Evolutionary conservation across 164 flowering plant genomes (phyloP), one percentile per base, ranked within the genome.

Genomic region (Tinospora cordifolia): DNA sequence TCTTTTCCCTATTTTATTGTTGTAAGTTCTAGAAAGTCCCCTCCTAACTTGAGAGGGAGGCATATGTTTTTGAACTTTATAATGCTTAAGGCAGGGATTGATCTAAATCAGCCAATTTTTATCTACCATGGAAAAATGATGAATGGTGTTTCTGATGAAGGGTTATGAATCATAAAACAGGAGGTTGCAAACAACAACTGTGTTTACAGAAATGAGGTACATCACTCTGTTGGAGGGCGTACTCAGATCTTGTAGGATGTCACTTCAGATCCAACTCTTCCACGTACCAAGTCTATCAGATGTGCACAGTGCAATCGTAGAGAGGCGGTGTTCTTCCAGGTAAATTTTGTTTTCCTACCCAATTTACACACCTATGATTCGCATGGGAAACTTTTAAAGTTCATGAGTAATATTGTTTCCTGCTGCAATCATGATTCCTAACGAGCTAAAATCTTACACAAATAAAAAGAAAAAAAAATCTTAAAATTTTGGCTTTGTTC

Each of bases 301-400:
- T 91, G 96, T 72, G 68, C 92, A 59, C 75, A 69, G 44, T 90
- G 98, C 81, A 78, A 84, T 58, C 97, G 90, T 76, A 91, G 91
- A 65, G 96, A 93, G 79, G 98, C 97, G 72, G 96, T 91, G 67
- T 93, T 91, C 81, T 93, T 91, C 83, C 97, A 91, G 98, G 98
- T 93, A 11, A 74, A 15, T 36, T 70, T 30, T 4, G 4, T 2
- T 30, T 30, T 30, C 4, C 36, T 1, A 30, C 3, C 36, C 36
- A 30, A 30, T 30, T 30, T 30, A 1, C 36, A 30, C 36, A 30
- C 36, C 36, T 30, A 30, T 30, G 36, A 30, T 30, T 30, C 36
- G 36, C 36, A 30, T 30, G 2, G 36, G 36, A 30, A 30, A 30
- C 36, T 30, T 30, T 30, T 2, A 30, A 30, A 30, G 36, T 30